Evolutionary conservation across 371 early-diverging fungal genomes (phyloP).

Genomic region (Rhizopus delemar): DNA sequence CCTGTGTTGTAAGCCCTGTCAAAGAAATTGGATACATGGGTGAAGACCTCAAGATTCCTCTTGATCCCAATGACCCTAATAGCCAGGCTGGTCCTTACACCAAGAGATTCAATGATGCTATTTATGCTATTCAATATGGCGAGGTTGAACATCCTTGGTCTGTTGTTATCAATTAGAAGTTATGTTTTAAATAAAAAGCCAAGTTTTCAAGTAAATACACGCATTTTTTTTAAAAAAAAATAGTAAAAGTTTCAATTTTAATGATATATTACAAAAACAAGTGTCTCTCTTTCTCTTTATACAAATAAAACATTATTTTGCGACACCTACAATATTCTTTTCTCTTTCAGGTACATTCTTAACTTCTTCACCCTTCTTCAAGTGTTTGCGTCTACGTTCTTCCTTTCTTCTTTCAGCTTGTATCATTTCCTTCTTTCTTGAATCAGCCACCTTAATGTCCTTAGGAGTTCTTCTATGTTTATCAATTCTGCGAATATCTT

Average conservation of each 20-base stretch:
- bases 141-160: slow-evolving; percentile 77
- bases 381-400: slow-evolving; percentile 77
- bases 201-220: no score
- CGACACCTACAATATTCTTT: slow-evolving; percentile 77
- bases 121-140: slow-evolving; percentile 94
- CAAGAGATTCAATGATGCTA: slow-evolving; percentile 80
- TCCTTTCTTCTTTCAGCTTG: slow-evolving; percentile 83
- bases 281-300: background rate
- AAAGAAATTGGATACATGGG: slow-evolving; percentile 78
- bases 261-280: slow-evolving; percentile 7
- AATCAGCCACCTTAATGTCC: slow-evolving; percentile 75
- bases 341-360: slow-evolving; percentile 74
- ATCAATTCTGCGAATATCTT: slow-evolving; percentile 87
- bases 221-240: background rate
- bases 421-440: slow-evolving; percentile 79
- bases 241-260: background rate
- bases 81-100: slow-evolving; percentile 90
- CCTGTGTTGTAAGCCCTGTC: slow-evolving; percentile 94
- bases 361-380: slow-evolving; percentile 66
- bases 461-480: slow-evolving; percentile 87
- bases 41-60: slow-evolving; percentile 76
- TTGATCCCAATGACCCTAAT: slow-evolving; percentile 81
- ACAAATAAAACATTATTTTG: slow-evolving; percentile 51
- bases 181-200: background rate
- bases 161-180: slow-evolving; percentile 57